Conservation (phyloP, 1,139 yeast species). For the Yamadazyma dendronema region DNA sequence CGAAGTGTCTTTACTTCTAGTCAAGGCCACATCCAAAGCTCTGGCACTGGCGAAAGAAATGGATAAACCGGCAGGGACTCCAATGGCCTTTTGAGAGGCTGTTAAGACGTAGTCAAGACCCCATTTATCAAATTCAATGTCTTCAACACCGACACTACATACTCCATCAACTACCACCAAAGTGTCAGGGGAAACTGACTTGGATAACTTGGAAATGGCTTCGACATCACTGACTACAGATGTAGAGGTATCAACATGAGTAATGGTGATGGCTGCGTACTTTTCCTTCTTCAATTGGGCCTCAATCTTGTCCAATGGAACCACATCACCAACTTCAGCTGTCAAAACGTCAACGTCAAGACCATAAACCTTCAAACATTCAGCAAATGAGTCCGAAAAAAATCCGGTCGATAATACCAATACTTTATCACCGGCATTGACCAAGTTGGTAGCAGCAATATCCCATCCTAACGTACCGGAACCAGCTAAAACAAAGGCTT, state of each 20-base stretch:
- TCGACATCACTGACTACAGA: conserved; percentile 80
- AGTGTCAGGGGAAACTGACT: conserved; percentile 71
- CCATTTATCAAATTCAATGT: conserved; percentile 85
- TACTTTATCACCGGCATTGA: conserved; percentile 65
- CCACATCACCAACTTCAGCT: conserved; percentile 73
- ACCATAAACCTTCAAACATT: conserved; percentile 70
- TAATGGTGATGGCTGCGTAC: conserved; percentile 75
- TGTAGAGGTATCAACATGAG: conserved; percentile 96
- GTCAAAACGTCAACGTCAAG: conserved; percentile 65
- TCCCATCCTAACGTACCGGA: conserved; percentile 98
- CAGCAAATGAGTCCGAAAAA: conserved; percentile 85
- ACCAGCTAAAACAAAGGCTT: conserved; percentile 81
- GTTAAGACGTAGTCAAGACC: conserved; percentile 84
- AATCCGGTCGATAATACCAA: conserved; percentile 90
- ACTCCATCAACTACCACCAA: conserved; percentile 89
- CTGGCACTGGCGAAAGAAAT: conserved; percentile 74
- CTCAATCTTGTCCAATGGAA: conserved; percentile 58
- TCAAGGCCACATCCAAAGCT: conserved; percentile 63
- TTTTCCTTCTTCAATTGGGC: conserved; percentile 47
- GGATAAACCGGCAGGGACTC: conserved; percentile 90
- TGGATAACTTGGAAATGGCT: conserved; percentile 59
- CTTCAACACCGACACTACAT: conserved; percentile 89
- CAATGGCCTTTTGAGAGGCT: conserved; percentile 94
- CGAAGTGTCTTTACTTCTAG: conserved; percentile 55
- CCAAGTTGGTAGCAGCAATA: conserved; percentile 73